These are phyloP conservation scores for Pelargonium australe DNA, from an alignment of 441 rosid species.

Conservation along the genomic window DNA sequence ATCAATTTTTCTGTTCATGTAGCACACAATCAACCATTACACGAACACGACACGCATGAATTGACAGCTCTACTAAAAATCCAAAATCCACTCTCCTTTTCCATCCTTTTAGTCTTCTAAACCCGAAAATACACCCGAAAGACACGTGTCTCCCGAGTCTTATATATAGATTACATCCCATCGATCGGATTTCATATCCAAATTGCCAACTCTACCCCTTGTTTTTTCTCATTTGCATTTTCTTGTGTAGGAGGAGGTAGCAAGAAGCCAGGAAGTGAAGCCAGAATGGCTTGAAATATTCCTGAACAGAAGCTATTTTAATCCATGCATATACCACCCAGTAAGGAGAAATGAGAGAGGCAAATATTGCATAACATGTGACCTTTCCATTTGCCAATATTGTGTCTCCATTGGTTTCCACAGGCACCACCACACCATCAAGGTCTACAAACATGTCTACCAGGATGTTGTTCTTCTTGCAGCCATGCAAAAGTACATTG, in stretches of 20 bases:
- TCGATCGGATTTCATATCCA: too few relatives aligned
- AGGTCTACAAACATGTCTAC: neutral
- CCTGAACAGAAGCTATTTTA: neutral
- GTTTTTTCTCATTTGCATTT: too few relatives aligned
- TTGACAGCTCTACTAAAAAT: too few relatives aligned
- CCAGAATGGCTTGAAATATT: neutral
- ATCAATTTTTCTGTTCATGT: too few relatives aligned
- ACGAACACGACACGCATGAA: too few relatives aligned
- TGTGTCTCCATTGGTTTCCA: neutral
- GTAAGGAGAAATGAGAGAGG: neutral
- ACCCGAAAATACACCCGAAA: too few relatives aligned
- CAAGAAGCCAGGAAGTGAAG: neutral
- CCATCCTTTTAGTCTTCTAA: too few relatives aligned
- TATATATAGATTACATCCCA: too few relatives aligned
- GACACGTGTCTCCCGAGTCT: too few relatives aligned
- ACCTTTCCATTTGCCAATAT: neutral
- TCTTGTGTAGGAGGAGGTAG: neutral
- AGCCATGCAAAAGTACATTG: neutral
- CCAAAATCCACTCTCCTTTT: too few relatives aligned
- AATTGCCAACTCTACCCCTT: too few relatives aligned
- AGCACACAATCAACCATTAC: too few relatives aligned
- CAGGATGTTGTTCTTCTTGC: conserved; percentile 3
- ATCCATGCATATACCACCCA: neutral
- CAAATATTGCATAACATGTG: neutral
- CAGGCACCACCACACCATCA: neutral